Percentiles rank a stretch among this genome's conserved stretches.
phyloP scores from a whole-genome alignment of 164 flowering plant genomes.

The Cinnamomum chago region DNA sequence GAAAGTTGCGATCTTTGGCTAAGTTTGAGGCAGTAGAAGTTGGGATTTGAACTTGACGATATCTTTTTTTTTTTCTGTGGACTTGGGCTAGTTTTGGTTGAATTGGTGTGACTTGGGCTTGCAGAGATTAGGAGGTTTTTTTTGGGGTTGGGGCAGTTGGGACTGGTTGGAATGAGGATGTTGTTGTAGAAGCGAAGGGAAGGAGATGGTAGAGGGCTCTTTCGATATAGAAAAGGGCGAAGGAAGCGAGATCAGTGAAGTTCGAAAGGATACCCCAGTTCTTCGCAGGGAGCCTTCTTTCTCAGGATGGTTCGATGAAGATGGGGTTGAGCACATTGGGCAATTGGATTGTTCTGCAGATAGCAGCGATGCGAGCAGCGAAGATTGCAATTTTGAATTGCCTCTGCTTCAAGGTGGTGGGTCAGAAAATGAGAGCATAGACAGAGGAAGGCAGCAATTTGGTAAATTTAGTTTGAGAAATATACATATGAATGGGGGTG shows the following conservation, averaged over 20 bases:
- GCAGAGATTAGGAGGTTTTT: background rate
- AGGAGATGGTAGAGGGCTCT: slow-evolving; percentile 52
- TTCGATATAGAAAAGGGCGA: slow-evolving; percentile 24
- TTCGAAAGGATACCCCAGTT: slow-evolving; percentile 18
- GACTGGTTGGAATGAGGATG: slow-evolving; percentile 16
- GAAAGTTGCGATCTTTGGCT: too few relatives aligned
- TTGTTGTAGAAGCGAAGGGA: slow-evolving; percentile 13
- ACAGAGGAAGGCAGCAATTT: slow-evolving; percentile 19
- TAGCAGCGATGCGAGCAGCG: slow-evolving; percentile 21
- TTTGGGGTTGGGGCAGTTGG: slow-evolving; percentile 4
- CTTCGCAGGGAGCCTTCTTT: slow-evolving; percentile 57
- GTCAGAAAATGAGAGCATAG: slow-evolving; percentile 14
- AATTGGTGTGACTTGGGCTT: too few relatives aligned
- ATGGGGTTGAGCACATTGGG: slow-evolving; percentile 21
- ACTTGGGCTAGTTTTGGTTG: background rate
- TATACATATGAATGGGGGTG: slow-evolving; percentile 36
- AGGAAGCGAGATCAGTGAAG: slow-evolving; percentile 4
- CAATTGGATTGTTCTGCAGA: slow-evolving; percentile 15
- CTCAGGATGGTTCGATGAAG: slow-evolving; percentile 57
- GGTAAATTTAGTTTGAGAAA: slow-evolving; percentile 26
- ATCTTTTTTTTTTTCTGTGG: too few relatives aligned
- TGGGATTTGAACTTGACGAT: background rate
- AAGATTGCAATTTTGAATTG: slow-evolving; percentile 54
- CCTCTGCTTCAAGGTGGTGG: slow-evolving; percentile 30
- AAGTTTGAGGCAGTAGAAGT: background rate